Evolutionary conservation across 2,329 filamentous ascomycete genomes (phyloP), one percentile per base, ranked within the genome.

Genomic region (Arachnomyces sp.): DNA sequence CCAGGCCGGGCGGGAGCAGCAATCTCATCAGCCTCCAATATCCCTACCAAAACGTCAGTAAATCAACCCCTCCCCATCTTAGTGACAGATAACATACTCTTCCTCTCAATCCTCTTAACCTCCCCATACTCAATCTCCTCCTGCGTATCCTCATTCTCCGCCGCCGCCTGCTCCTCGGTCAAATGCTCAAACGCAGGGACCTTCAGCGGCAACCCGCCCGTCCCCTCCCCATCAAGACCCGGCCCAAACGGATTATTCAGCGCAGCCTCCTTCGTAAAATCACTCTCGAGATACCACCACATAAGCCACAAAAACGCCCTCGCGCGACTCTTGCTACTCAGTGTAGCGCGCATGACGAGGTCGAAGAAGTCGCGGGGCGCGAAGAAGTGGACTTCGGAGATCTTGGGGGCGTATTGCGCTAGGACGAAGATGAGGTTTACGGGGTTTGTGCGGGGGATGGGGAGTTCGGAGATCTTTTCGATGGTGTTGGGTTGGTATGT

Each of bases 281-380:
- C 87, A 18, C 89, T 94, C 60, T 98, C 92, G 13, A 98, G 74
- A 57, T 98, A 96, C 71, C 92, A 95, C 92, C 92, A 98, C 80
- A 98, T 93, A 47, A 98, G 71, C 92, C 92, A 98, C 14, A 98
- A 67, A 52, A 98, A 98, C 1, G 90, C 90, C 33, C 71, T 80
- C 1, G 92, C 89, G 47, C 92, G 78, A 46, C 86, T 94, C 50
- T 72, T 67, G 62, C 89, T 96, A 42, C 81, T 86, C 45, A 87
- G 75, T 16, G 84, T 82, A 1, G 82, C 81, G 56, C 86, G 82
- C 89, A 96, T 96, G 53, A 98, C 82, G 12, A 98, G 75, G 55
- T 98, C 92, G 61, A 95, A 94, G 61, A 98, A 96, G 62, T 98
- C 92, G 49, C 82, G 77, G 1, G 81, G 79, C 4, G 80, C 75